These are phyloP conservation scores for Penicillium subrubescens DNA, from an alignment of 495 filamentous ascomycete genomes.

Conservation along the genomic window DNA sequence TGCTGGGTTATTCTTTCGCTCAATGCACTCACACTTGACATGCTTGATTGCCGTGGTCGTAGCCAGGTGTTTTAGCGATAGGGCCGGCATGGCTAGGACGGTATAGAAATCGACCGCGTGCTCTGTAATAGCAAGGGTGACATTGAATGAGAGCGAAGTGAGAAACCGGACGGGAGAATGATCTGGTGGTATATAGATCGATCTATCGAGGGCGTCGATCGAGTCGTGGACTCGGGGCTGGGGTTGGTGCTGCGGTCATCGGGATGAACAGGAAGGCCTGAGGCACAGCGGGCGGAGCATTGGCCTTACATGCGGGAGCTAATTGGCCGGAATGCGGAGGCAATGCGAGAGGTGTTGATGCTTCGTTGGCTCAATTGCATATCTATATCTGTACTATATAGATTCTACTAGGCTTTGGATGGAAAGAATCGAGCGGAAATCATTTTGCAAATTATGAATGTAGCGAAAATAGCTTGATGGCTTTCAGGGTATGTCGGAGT, in stretches of 20 bases:
- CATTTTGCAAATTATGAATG: not conserved
- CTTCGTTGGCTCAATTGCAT: not conserved
- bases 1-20: not conserved
- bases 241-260: not conserved
- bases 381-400: not conserved
- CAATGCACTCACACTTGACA: slow-evolving; percentile 40
- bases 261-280: not conserved
- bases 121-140: slow-evolving; percentile 19
- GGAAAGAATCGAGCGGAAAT: not conserved
- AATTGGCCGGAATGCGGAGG: slow-evolving; percentile 6
- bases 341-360: not conserved
- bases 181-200: not conserved
- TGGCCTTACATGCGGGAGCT: not conserved
- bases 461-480: not conserved
- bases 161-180: not conserved
- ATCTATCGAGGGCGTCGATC: not conserved
- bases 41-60: slow-evolving; percentile 49
- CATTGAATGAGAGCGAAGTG: slow-evolving; percentile 11
- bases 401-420: not conserved
- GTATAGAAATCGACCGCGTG: slow-evolving; percentile 10
- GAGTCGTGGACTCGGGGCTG: not conserved
- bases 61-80: slow-evolving; percentile 44
- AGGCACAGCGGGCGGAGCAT: not conserved
- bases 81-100: slow-evolving; percentile 43
- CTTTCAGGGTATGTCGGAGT: not conserved